Evolutionary conservation across 2,329 filamentous ascomycete genomes (phyloP), one percentile per base, ranked within the genome.

Genomic region (Zymoseptoria tritici): DNA sequence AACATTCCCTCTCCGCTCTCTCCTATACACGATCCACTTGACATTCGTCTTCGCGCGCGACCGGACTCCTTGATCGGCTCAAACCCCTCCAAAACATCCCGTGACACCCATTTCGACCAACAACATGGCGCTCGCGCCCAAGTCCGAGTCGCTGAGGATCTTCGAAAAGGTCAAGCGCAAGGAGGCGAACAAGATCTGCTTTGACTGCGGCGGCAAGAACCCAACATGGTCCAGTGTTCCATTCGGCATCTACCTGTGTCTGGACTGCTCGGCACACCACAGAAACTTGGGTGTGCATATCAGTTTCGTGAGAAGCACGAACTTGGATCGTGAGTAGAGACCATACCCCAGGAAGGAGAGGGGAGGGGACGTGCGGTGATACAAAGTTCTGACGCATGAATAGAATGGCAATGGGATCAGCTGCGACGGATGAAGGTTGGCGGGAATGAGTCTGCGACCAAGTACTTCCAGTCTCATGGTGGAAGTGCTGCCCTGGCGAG

Each of bases 281-380:
- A 88, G 94, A 70, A 97, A 97, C 77, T 86, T 99, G 71, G 94
- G 94, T 76, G 93, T 97, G 62, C 94, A 99, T 78, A 97, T 99
- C 78, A 97, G 93, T 69, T 99, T 99, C 81, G 94, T 99, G 71
- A 89, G 94, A 71, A 97, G 93, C 63, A 97, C 93, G 63, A 97
- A 97, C 76, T 89, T 99, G 76, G 94, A 99, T 76, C 91, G 93
- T 97, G 89, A 73, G 91, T 70, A 73, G 29, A 46, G 19, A 26
- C 19, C 19, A 13, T 26, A 16, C 26, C 21, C 6, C 11, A 22
- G 19, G 26, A 11, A 16, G 22, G 24, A 51, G 36, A 51, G 42
- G 50, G 24, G 24, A 21, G 50, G 49, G 55, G 54, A 36, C 56
- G 49, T 57, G 42, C 49, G 31, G 55, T 46, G 36, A n/a, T 46